A percentile compares a stretch with the other conserved stretches of the same genome.
phyloP scores from a whole-genome alignment of 306 rosid genomes.

The Cyamopsis tetragonoloba region DNA sequence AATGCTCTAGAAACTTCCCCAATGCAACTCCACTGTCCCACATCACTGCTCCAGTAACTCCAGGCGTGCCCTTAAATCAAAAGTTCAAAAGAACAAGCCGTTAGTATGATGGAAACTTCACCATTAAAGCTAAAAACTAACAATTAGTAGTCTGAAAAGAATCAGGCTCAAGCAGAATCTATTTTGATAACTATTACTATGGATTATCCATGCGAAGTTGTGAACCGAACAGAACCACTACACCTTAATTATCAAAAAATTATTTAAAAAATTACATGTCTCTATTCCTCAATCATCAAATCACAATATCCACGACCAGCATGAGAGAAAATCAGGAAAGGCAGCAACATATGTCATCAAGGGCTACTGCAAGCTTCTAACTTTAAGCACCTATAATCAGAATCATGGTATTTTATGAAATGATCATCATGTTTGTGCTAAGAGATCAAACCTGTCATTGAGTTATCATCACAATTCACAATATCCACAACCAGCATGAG shows the following conservation, averaged over 20 bases:
- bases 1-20: slow-evolving; percentile 81
- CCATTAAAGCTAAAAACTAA: neutral
- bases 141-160: neutral
- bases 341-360: neutral
- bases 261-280: neutral
- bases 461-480: no score
- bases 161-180: neutral
- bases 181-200: neutral
- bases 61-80: slow-evolving; percentile 55
- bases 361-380: neutral
- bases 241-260: neutral
- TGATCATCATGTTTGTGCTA: no score
- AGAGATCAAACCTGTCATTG: no score
- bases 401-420: neutral
- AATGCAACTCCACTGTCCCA: slow-evolving; percentile 85
- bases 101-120: neutral
- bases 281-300: neutral
- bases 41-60: slow-evolving; percentile 87
- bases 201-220: neutral
- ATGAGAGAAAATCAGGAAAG: neutral
- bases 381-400: slow-evolving; percentile 3
- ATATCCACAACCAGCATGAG: neutral
- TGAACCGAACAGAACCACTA: neutral
- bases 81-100: slow-evolving; percentile 25
- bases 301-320: neutral